These are phyloP conservation scores for Beauveria australis DNA, from an alignment of 2,329 filamentous ascomycete species.

Conservation along the genomic window DNA sequence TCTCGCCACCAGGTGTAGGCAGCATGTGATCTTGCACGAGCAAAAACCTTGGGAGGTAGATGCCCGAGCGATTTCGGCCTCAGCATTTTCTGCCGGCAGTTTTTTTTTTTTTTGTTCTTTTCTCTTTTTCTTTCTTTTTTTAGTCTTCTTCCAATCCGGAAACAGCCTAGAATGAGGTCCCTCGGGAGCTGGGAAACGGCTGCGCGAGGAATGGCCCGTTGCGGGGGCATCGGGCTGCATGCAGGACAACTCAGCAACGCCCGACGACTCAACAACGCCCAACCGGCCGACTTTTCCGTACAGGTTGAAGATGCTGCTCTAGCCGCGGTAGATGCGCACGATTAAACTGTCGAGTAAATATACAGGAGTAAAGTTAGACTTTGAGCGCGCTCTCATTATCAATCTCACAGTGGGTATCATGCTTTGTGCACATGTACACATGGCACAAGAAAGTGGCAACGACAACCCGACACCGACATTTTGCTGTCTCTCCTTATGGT, in stretches of 20 bases:
- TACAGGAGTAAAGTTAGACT: not conserved
- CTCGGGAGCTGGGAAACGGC: not conserved
- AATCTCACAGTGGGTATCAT: too few species aligned
- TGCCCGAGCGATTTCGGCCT: not conserved
- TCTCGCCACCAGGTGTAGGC: not conserved
- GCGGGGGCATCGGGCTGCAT: constrained; percentile 4
- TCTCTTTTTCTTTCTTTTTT: too few species aligned
- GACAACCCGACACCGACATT: too few species aligned
- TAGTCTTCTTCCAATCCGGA: not conserved
- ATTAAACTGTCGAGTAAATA: not conserved
- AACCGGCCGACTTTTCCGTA: not conserved
- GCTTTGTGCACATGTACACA: too few species aligned
- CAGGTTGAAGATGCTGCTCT: not conserved
- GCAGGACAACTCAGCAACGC: constrained; percentile 6
- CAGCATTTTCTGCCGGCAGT: not conserved
- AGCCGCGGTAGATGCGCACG: not conserved
- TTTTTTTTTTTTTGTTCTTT: too few species aligned
- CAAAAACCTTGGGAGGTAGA: not conserved
- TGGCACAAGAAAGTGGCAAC: too few species aligned
- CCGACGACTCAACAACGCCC: not conserved
- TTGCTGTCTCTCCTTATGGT: too few species aligned
- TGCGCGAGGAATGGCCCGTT: not conserved
- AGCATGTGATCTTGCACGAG: not conserved
- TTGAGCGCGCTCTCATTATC: too few species aligned
- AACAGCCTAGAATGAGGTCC: not conserved